These are phyloP conservation scores for Phyllostachys edulis DNA, from an alignment of 176 grass and related monocot species.

Conservation along the genomic window DNA sequence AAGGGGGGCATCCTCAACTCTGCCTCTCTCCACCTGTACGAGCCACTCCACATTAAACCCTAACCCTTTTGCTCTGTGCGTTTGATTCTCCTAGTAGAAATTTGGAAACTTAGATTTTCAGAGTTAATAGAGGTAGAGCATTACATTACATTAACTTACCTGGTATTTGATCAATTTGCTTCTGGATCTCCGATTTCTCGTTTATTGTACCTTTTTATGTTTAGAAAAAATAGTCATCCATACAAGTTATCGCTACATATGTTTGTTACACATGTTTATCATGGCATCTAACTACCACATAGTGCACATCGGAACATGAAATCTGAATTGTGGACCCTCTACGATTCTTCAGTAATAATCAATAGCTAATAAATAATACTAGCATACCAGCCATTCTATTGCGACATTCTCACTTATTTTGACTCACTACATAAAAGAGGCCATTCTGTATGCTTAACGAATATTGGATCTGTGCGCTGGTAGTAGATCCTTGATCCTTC, in stretches of 20 bases:
- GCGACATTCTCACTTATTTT: neutral
- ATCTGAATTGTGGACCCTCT: too few species aligned
- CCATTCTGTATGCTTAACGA: neutral
- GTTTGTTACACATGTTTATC: neutral
- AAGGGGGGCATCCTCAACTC: slow-evolving; percentile 82
- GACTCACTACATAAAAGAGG: neutral
- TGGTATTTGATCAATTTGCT: neutral
- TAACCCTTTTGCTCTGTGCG: neutral
- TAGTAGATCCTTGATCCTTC: neutral
- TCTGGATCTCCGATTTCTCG: neutral
- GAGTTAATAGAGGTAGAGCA: neutral
- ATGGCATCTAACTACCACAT: neutral
- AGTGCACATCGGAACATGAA: too few species aligned
- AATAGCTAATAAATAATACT: neutral
- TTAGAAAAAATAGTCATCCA: neutral
- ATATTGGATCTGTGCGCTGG: neutral
- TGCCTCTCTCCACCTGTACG: slow-evolving; percentile 56
- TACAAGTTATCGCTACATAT: neutral
- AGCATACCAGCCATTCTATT: neutral
- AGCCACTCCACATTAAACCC: slow-evolving; percentile 26
- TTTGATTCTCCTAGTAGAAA: neutral
- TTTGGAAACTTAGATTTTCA: neutral
- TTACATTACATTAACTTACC: neutral
- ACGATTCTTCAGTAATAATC: too few species aligned
- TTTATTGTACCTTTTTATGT: neutral